These are phyloP conservation scores for Pseudogymnoascus sp. DNA, from an alignment of 2,329 filamentous ascomycete genomes.

Conservation along the genomic window DNA sequence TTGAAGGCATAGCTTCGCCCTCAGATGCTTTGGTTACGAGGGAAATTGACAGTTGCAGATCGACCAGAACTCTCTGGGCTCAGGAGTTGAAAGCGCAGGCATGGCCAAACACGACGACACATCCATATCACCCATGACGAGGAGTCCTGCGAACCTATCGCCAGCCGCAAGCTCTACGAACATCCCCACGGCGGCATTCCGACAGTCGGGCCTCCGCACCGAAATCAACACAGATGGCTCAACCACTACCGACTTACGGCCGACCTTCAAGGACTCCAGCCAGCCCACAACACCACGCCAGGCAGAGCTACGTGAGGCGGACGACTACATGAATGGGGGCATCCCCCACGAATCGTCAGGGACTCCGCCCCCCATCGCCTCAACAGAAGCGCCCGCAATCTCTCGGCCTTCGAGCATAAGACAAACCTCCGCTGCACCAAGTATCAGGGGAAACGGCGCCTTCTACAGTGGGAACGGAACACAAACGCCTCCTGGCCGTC, in stretches of 20 bases:
- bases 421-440: conserved; percentile 1
- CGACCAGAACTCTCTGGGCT: not conserved
- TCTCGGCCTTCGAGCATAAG: conserved; percentile 1
- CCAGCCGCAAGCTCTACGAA: conserved; percentile 19
- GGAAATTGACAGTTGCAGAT: conserved; percentile 4
- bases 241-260: conserved; percentile 10
- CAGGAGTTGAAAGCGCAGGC: conserved; percentile 5
- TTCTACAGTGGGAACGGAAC: conserved; percentile 15
- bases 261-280: conserved; percentile 12
- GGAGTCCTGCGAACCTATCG: conserved; percentile 23
- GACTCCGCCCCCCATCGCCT: not conserved
- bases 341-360: conserved; percentile 18
- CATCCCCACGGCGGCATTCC: conserved; percentile 18
- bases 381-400: not conserved
- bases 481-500: conserved; percentile 34
- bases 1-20: not conserved
- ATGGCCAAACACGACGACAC: conserved; percentile 7
- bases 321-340: conserved; percentile 28
- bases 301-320: conserved; percentile 17
- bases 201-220: conserved; percentile 22
- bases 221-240: conserved; percentile 19
- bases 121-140: conserved; percentile 28
- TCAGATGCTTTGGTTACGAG: conserved; percentile 5
- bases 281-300: conserved; percentile 10
- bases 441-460: not conserved